Base-by-base conservation (phyloP, 805 yeast species). In the Metschnikowia noctiluminum region DNA sequence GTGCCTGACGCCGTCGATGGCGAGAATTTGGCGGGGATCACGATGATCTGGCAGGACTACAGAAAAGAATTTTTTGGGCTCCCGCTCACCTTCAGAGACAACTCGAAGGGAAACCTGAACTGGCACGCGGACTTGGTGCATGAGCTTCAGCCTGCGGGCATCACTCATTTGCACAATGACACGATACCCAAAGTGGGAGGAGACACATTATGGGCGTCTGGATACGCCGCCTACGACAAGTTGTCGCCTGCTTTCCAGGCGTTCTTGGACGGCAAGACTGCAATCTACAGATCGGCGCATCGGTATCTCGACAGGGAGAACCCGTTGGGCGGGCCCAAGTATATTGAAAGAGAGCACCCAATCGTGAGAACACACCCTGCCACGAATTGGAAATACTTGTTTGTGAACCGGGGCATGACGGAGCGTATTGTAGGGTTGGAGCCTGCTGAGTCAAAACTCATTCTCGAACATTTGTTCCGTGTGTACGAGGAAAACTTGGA, bases 131-230 rank as follows among this genome's bases (percentile, higher is more conserved):
- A 79, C 59, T 67, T 80, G 42, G 73, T 74, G 37, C 81, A 78
- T 53, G 84, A 79, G 65, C 64, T 68, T 35, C 78, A 76, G 45
- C 82, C 84, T 3, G 76, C 84, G 1, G 81, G 79, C 21, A 65
- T 74, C 52, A 79, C 85, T 2, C 76, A 73, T 52, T 65, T 81
- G 52, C 78, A 78, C 54, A 66, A 74, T 55, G 79, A 78, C 55
- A 67, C 78, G 12, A 69, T 75, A 28, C 80, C 81, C 11, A 57
- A 59, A 2, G 70, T 69, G 32, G 82, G 82, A 44, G 83, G 83
- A 52, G 82, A 79, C 59, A 79, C 83, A n/a, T 53, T 66, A 13
- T 78, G 80, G 80, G 59, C 76, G 6, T 73, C 79, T 37, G 82
- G 82, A 14, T 78, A 78, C 55, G 82, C 71, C 43, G 32, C 32